Base-by-base conservation (phyloP, 441 rosid genomes). In the Isatis lusitanica region DNA sequence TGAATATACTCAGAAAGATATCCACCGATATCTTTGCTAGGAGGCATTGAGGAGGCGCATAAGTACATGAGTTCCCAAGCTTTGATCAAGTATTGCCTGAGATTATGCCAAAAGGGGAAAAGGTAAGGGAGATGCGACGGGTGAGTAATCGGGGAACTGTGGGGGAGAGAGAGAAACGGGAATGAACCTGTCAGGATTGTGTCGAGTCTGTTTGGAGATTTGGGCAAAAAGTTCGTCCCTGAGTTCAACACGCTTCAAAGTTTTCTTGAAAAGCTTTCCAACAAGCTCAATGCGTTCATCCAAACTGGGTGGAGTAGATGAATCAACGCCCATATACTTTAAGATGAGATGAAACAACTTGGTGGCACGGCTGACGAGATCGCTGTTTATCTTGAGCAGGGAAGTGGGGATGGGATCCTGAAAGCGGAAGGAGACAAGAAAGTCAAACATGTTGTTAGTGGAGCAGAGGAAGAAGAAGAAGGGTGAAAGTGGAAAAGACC, bases 371-470 rank as follows among this genome's bases (percentile, higher is more conserved):
- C 89, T 86, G 58, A 87, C 89, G 50, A 93, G 81, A 71, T 95
- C 99, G 63, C 89, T 70, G 66, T 85, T 90, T 9, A 91, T 88
- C 85, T 91, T 95, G 70, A 93, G 97, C 16, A 95, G 78, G 35
- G 99, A 95, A 44, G 99, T 95, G 21, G 99, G 99, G 61, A 95
- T 86, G 10, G 97, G 97, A 75, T 95, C 99, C 98, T 95, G 85
- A 64, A 72, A 70, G 68, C 28, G 57, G 70, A 58, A 36, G 9
- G 24, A 64, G 8, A 31, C 43, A 43, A 50, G 13, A 31, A 62
- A 55, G 43, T 44, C 60, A 46, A 61, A 46, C 24, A 75, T 30
- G 18, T 0, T 10, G 55, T 51, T 3, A 71, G 15, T 7, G 15
- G 12, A 47, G 50, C 10, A 70, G 39, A 30, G 12, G 47, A 9